Evolutionary conservation across 768 basidiomycete genomes (phyloP).

Genomic region (Tubosaeta sp.): DNA sequence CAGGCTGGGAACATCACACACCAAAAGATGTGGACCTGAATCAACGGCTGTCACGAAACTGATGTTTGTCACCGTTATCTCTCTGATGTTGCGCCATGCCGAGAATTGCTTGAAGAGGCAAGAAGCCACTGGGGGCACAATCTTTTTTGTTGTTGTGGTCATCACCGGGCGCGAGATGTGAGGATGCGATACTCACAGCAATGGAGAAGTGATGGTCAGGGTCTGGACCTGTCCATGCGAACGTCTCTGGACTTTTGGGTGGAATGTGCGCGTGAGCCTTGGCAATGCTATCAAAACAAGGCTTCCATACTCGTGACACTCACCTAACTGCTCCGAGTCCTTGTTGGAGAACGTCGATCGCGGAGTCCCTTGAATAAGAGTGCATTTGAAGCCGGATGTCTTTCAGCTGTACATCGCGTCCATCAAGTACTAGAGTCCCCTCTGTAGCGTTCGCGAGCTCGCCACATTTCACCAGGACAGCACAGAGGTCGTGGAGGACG

Average conservation of each 20-base stretch:
- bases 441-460: not conserved
- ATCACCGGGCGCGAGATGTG: too few relatives aligned
- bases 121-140: slow-evolving; percentile 20
- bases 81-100: slow-evolving; percentile 41
- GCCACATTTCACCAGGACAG: slow-evolving; percentile 25
- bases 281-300: not conserved
- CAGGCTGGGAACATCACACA: slow-evolving; percentile 37
- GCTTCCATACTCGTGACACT: slow-evolving; percentile 10
- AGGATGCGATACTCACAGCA: slow-evolving; percentile 39
- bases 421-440: not conserved
- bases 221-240: slow-evolving; percentile 58
- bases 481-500: slow-evolving; percentile 25
- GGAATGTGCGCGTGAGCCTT: not conserved
- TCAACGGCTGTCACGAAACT: slow-evolving; percentile 31
- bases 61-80: slow-evolving; percentile 48
- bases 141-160: slow-evolving; percentile 9
- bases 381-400: slow-evolving; percentile 36
- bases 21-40: slow-evolving; percentile 21
- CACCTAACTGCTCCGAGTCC: slow-evolving; percentile 36
- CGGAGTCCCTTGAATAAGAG: slow-evolving; percentile 33
- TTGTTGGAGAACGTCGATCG: slow-evolving; percentile 27
- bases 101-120: slow-evolving; percentile 25
- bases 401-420: slow-evolving; percentile 21
- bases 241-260: slow-evolving; percentile 39
- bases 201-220: slow-evolving; percentile 59